These are phyloP conservation scores for Yarrowia galli DNA, from an alignment of 1,139 yeast genomes.

Conservation along the genomic window DNA sequence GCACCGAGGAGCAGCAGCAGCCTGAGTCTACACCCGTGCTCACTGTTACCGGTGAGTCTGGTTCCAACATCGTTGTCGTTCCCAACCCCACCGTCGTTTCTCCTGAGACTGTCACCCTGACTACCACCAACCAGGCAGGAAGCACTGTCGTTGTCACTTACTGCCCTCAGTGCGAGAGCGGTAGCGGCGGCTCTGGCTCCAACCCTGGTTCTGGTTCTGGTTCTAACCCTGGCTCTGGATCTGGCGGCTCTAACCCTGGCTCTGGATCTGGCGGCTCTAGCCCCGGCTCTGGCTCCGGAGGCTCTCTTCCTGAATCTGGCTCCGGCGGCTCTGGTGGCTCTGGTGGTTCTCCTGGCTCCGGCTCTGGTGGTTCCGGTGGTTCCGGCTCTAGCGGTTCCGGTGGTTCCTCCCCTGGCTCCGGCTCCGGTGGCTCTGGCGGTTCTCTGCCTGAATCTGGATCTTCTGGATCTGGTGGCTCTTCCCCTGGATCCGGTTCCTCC, in stretches of 20 bases:
- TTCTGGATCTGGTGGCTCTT: background rate
- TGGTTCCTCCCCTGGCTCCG: too few relatives aligned
- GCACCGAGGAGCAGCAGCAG: background rate
- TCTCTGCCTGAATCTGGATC: too few relatives aligned
- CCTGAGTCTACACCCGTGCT: too few relatives aligned
- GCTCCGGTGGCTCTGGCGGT: background rate
- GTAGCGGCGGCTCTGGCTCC: background rate
- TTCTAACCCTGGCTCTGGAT: background rate
- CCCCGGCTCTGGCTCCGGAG: background rate
- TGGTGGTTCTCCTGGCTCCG: slow-evolving; percentile 3
- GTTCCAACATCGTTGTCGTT: too few relatives aligned
- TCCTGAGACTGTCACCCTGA: slow-evolving; percentile 14
- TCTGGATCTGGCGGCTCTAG: background rate
- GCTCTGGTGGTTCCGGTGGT: background rate
- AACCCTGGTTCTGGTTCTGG: background rate
- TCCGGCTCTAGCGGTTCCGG: background rate
- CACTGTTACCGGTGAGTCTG: background rate
- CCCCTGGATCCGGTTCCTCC: background rate
- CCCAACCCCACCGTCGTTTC: background rate
- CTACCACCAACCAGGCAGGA: slow-evolving; percentile 2
- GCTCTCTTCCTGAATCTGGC: too few relatives aligned
- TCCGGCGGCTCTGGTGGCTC: slow-evolving; percentile 1
- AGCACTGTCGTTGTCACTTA: background rate
- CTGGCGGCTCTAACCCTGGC: background rate
- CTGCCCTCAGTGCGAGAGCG: background rate